Conservation (phyloP, 345 rosid species). For the Lumnitzera racemosa region DNA sequence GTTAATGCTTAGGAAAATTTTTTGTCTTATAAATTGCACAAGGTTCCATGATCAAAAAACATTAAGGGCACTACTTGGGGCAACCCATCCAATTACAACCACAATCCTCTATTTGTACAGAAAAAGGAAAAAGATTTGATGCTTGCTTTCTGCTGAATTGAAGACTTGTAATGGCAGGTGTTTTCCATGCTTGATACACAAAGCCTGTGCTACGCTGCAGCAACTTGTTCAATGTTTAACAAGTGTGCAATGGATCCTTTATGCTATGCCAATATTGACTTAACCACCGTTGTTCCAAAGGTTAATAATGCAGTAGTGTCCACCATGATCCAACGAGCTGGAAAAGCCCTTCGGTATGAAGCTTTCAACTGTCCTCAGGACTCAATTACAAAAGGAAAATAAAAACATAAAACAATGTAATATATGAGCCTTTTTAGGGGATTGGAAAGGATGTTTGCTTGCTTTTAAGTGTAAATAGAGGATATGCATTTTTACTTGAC, state of each 20-base stretch:
- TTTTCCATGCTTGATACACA: conserved; percentile 83
- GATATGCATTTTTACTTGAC: too few relatives aligned
- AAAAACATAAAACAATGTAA: too few relatives aligned
- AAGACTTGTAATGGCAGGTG: conserved; percentile 29
- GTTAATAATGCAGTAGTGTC: conserved; percentile 68
- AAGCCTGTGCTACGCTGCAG: conserved; percentile 71
- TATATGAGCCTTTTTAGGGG: too few relatives aligned
- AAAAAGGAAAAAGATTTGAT: neutral
- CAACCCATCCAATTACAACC: too few relatives aligned
- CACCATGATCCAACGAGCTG: conserved; percentile 81
- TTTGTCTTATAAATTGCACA: too few relatives aligned
- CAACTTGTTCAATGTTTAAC: conserved; percentile 68
- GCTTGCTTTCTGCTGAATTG: neutral
- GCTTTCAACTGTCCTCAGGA: neutral
- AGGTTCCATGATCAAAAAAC: too few relatives aligned
- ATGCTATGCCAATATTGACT: conserved; percentile 65
- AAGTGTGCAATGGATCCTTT: conserved; percentile 81
- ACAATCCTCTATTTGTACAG: too few relatives aligned
- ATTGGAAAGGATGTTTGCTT: too few relatives aligned
- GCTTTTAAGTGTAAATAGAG: too few relatives aligned
- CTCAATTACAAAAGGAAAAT: too few relatives aligned
- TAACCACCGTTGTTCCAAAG: conserved; percentile 57
- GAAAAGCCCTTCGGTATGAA: conserved; percentile 62
- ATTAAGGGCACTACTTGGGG: too few relatives aligned
- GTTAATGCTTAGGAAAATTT: too few relatives aligned